phyloP scores from a whole-genome alignment of 2,329 filamentous ascomycete species.

The Biscogniauxia marginata region DNA sequence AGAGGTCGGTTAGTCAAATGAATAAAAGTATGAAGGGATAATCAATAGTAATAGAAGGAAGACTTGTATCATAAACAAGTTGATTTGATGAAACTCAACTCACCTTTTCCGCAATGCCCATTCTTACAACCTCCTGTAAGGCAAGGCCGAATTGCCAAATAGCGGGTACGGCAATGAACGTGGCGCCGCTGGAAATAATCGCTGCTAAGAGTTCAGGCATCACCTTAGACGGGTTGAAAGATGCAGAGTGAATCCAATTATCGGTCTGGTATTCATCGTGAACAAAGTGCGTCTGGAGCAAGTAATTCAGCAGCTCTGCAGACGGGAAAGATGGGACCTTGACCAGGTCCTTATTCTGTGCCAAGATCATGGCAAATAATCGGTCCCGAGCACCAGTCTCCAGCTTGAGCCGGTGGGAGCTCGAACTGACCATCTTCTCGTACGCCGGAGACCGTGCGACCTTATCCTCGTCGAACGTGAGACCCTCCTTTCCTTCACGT shows the following conservation, averaged over 20 bases:
- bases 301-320: conserved; percentile 28
- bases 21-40: too few species aligned
- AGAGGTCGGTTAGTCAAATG: conserved; percentile 1
- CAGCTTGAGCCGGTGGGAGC: conserved; percentile 20
- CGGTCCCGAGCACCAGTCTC: conserved; percentile 20
- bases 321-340: conserved; percentile 29
- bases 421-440: conserved; percentile 11
- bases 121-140: conserved; percentile 45
- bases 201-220: conserved; percentile 26
- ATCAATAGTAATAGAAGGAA: too few species aligned
- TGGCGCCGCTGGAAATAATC: conserved; percentile 24
- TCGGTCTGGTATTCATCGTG: conserved; percentile 28
- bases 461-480: conserved; percentile 24
- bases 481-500: conserved; percentile 21
- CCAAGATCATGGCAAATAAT: conserved; percentile 28
- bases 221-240: conserved; percentile 24
- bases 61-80: not conserved
- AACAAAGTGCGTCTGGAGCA: conserved; percentile 28
- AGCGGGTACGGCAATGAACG: conserved; percentile 26
- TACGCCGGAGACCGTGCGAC: conserved; percentile 19
- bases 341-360: conserved; percentile 19
- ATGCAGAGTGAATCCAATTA: conserved; percentile 26
- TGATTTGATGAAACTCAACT: conserved; percentile 8
- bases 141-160: conserved; percentile 31
- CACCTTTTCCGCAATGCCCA: conserved; percentile 29